Evolutionary conservation across 2,329 filamentous ascomycete species (phyloP).

Genomic region (Apiospora marii): DNA sequence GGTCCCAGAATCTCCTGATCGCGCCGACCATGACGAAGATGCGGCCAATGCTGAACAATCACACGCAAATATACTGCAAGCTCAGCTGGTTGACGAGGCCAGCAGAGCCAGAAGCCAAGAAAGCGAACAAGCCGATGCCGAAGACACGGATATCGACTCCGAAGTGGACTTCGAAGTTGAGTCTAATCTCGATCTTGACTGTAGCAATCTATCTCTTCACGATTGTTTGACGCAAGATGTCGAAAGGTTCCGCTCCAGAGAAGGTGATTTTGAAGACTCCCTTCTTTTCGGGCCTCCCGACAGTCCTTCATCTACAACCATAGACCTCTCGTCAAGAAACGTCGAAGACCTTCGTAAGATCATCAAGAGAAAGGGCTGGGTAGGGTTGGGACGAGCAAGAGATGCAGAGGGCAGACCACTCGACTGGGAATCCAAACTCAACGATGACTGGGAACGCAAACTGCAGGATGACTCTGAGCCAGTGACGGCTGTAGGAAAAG

Average conservation of each 20-base stretch:
- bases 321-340: conserved; percentile 29
- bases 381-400: conserved; percentile 4
- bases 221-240: conserved; percentile 38
- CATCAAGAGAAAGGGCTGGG: conserved; percentile 35
- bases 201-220: conserved; percentile 29
- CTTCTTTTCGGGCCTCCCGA: conserved; percentile 33
- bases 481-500: conserved; percentile 31
- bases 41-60: background rate
- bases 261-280: conserved; percentile 26
- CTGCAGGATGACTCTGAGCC: conserved; percentile 29
- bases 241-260: conserved; percentile 31
- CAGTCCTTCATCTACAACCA: conserved; percentile 29
- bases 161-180: conserved; percentile 26
- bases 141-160: background rate
- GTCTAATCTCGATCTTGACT: conserved; percentile 29
- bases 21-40: background rate
- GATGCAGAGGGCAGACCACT: background rate
- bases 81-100: background rate
- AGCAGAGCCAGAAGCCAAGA: background rate
- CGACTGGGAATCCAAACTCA: conserved; percentile 1
- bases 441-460: conserved; percentile 32
- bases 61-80: background rate
- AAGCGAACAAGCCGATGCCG: background rate
- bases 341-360: conserved; percentile 32
- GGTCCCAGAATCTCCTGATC: background rate